Evolutionary conservation across 257 asterid genomes (phyloP).

Genomic region (Plantago ovata): DNA sequence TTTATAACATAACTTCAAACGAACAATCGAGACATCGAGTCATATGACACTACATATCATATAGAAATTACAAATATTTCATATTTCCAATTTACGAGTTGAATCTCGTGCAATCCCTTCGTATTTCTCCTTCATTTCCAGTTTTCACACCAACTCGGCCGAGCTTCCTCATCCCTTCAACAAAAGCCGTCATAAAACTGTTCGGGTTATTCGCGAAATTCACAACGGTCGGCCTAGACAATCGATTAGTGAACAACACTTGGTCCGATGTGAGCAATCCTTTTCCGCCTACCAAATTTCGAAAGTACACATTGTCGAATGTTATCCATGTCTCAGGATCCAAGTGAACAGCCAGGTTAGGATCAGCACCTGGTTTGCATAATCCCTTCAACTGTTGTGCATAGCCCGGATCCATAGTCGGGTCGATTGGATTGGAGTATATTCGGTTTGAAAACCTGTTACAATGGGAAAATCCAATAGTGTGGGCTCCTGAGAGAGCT

Average conservation of each 20-base stretch:
- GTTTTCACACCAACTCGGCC: conserved; percentile 38
- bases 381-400: conserved; percentile 50
- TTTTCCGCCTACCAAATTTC: conserved; percentile 27
- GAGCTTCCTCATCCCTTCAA: conserved; percentile 33
- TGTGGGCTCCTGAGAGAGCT: conserved; percentile 67
- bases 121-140: conserved; percentile 31
- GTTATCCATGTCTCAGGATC: conserved; percentile 10
- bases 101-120: conserved; percentile 20
- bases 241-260: conserved; percentile 20
- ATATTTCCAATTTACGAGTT: background rate
- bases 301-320: conserved; percentile 30
- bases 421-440: conserved; percentile 53
- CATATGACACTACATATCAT: no score
- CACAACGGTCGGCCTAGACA: conserved; percentile 15
- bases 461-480: conserved; percentile 74
- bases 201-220: conserved; percentile 14
- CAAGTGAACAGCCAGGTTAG: conserved; percentile 16
- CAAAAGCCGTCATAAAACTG: conserved; percentile 24
- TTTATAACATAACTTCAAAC: no score
- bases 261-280: conserved; percentile 41
- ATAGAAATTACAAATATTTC: no score
- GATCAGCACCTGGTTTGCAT: conserved; percentile 53
- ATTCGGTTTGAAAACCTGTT: conserved; percentile 47
- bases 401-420: conserved; percentile 44
- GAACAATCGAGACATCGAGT: no score